These are phyloP conservation scores for Mycena filopes DNA, from an alignment of 768 basidiomycete species.

Conservation along the genomic window DNA sequence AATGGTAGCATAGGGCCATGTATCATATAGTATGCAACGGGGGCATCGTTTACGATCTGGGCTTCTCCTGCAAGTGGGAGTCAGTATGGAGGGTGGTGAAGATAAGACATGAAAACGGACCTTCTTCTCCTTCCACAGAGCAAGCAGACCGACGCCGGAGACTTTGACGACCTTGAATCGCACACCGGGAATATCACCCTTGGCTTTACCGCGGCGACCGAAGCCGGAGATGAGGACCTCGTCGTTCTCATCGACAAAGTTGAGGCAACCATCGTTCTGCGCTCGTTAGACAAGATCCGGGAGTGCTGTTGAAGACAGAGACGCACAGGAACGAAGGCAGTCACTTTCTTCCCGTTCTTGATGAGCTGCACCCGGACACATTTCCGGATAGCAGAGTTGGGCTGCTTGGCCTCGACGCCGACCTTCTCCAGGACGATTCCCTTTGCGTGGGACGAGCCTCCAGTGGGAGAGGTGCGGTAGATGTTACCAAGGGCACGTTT, in stretches of 20 bases:
- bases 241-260: slow-evolving; percentile 99
- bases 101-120: slow-evolving; percentile 52
- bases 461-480: slow-evolving; percentile 99
- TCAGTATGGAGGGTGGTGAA: not conserved
- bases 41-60: slow-evolving; percentile 59
- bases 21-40: slow-evolving; percentile 22
- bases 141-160: slow-evolving; percentile 97
- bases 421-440: slow-evolving; percentile 99
- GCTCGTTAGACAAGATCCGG: slow-evolving; percentile 9
- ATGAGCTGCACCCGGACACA: slow-evolving; percentile 99
- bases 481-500: slow-evolving; percentile 99
- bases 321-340: slow-evolving; percentile 97
- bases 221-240: slow-evolving; percentile 99
- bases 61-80: slow-evolving; percentile 69
- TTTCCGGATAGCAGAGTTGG: slow-evolving; percentile 99
- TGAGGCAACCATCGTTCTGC: slow-evolving; percentile 96
- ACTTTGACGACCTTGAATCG: slow-evolving; percentile 99
- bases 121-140: slow-evolving; percentile 99
- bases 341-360: slow-evolving; percentile 99
- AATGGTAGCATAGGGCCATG: slow-evolving; percentile 19
- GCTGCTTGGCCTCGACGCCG: slow-evolving; percentile 99
- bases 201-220: slow-evolving; percentile 99
- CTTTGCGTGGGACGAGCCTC: slow-evolving; percentile 99
- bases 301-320: slow-evolving; percentile 2
- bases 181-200: slow-evolving; percentile 99